phyloP scores from a whole-genome alignment of 768 basidiomycete species.

The Trametes maxima region DNA sequence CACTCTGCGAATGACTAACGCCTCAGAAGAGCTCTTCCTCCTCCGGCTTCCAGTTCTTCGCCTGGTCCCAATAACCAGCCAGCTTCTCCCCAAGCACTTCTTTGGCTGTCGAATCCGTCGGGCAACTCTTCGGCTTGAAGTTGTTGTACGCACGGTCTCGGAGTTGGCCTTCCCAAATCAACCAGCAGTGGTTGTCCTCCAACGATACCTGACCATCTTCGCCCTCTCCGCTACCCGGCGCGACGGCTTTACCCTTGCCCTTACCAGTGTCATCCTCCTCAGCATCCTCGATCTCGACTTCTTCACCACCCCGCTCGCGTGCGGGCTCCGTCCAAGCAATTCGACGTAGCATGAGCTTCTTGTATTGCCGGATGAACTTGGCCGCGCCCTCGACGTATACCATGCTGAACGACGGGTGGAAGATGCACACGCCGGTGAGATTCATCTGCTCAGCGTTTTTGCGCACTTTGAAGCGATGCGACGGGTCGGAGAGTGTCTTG shows the following conservation, averaged over 20 bases:
- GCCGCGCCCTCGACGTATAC: slow-evolving; percentile 92
- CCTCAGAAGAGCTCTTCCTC: slow-evolving; percentile 70
- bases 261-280: slow-evolving; percentile 41
- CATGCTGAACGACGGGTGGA: slow-evolving; percentile 86
- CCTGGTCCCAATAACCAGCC: slow-evolving; percentile 92
- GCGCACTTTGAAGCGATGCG: slow-evolving; percentile 94
- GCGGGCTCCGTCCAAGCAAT: slow-evolving; percentile 95
- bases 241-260: slow-evolving; percentile 42
- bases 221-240: slow-evolving; percentile 30
- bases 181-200: slow-evolving; percentile 84
- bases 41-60: slow-evolving; percentile 86
- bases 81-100: slow-evolving; percentile 84
- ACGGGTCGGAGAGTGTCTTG: slow-evolving; percentile 84
- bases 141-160: slow-evolving; percentile 78
- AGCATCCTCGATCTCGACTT: slow-evolving; percentile 63
- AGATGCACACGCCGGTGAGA: slow-evolving; percentile 87
- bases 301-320: slow-evolving; percentile 72
- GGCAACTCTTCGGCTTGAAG: slow-evolving; percentile 82
- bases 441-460: slow-evolving; percentile 94
- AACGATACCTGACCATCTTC: slow-evolving; percentile 51
- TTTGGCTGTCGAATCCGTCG: slow-evolving; percentile 83
- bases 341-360: slow-evolving; percentile 80
- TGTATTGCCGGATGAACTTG: slow-evolving; percentile 86
- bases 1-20: neutral
- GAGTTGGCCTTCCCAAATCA: slow-evolving; percentile 92